A percentile compares a stretch with the other conserved stretches of the same genome.
These are phyloP conservation scores for Cyberlindnera meyerae DNA, from an alignment of 805 yeast genomes.

Conservation along the genomic window DNA sequence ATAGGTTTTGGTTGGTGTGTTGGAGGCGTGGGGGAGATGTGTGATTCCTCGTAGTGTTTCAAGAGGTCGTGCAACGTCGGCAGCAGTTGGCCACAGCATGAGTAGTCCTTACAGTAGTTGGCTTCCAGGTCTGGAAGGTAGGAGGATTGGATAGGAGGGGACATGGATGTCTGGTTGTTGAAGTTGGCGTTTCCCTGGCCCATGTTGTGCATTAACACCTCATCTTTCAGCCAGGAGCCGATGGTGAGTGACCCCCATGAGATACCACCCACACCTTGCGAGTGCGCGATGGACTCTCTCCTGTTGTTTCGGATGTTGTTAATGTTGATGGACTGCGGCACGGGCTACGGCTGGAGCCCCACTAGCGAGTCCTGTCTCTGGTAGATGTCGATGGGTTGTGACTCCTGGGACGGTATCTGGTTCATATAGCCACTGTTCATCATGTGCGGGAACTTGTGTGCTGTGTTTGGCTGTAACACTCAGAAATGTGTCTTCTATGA, in stretches of 20 bases:
- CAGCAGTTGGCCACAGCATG: slow-evolving; percentile 88
- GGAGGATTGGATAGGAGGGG: slow-evolving; percentile 65
- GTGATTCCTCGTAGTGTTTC: slow-evolving; percentile 95
- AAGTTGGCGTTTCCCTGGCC: slow-evolving; percentile 8
- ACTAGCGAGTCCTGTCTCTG: slow-evolving; percentile 17
- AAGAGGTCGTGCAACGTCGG: slow-evolving; percentile 92
- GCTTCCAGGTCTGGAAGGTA: slow-evolving; percentile 92
- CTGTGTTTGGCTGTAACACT: too few species aligned
- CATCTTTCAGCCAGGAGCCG: slow-evolving; percentile 95
- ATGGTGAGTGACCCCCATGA: slow-evolving; percentile 96
- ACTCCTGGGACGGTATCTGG: slow-evolving; percentile 14
- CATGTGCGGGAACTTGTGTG: slow-evolving; percentile 11
- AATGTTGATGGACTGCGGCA: slow-evolving; percentile 21
- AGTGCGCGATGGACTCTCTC: slow-evolving; percentile 89
- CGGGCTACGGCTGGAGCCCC: slow-evolving; percentile 10
- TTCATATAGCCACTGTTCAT: slow-evolving; percentile 16
- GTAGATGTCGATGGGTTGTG: slow-evolving; percentile 20
- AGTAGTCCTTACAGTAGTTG: slow-evolving; percentile 92
- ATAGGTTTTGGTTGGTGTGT: slow-evolving; percentile 42
- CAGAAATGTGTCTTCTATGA: too few species aligned
- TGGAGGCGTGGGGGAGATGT: slow-evolving; percentile 63
- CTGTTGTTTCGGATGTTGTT: slow-evolving; percentile 47
- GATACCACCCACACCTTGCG: slow-evolving; percentile 97
- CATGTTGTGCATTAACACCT: slow-evolving; percentile 56
- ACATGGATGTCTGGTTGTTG: slow-evolving; percentile 28